A percentile compares a stretch with the other conserved stretches of the same genome.
phyloP scores from a whole-genome alignment of 768 basidiomycete species.

The Mycena epipterygia region DNA sequence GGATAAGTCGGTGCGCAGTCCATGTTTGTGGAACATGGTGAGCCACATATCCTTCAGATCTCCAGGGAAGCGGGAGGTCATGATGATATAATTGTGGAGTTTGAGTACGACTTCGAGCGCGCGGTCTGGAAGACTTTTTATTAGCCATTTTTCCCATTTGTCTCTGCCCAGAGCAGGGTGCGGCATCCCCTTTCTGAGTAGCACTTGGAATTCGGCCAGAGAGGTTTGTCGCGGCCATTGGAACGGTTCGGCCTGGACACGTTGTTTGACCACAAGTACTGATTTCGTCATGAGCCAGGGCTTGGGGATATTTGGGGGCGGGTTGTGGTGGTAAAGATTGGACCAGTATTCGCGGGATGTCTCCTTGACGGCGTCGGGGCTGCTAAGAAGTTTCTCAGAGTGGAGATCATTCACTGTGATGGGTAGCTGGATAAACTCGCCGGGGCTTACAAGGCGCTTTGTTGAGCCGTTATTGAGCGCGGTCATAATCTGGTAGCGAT shows the following conservation, averaged over 20 bases:
- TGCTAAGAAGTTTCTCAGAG: neutral
- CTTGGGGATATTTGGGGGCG: neutral
- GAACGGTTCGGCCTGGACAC: neutral
- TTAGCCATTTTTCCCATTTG: slow-evolving; percentile 9
- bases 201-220: neutral
- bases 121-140: neutral
- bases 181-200: neutral
- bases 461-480: neutral
- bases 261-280: neutral
- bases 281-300: slow-evolving; percentile 4
- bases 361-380: neutral
- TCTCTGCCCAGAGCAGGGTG: neutral
- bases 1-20: neutral
- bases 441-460: neutral
- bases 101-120: slow-evolving; percentile 32
- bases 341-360: neutral
- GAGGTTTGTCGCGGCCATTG: neutral
- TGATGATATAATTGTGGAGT: slow-evolving; percentile 45
- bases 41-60: slow-evolving; percentile 42
- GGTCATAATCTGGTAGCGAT: neutral
- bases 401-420: neutral
- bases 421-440: neutral
- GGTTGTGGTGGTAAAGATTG: neutral
- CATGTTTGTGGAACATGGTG: slow-evolving; percentile 45
- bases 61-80: slow-evolving; percentile 41